These are phyloP conservation scores for Penicillium silybi DNA, from an alignment of 495 filamentous ascomycete species.

Conservation along the genomic window DNA sequence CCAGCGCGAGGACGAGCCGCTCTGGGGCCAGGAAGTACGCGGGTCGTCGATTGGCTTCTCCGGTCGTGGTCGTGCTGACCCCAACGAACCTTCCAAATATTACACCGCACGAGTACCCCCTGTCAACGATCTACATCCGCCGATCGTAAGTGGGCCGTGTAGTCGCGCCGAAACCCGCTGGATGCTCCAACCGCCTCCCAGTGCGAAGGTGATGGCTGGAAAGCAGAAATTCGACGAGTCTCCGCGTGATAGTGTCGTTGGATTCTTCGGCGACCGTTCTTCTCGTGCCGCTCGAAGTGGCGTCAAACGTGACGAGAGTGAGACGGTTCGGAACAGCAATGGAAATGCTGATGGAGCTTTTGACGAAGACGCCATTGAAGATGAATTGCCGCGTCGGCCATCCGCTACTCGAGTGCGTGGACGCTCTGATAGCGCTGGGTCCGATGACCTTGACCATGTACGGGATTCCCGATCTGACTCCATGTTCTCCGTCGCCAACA, in stretches of 20 bases:
- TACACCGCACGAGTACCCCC: slow-evolving; percentile 67
- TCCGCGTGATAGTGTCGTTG: slow-evolving; percentile 17
- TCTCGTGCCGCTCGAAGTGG: slow-evolving; percentile 8
- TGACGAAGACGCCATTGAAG: slow-evolving; percentile 7
- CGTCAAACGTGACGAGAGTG: slow-evolving; percentile 1
- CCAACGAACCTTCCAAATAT: slow-evolving; percentile 50
- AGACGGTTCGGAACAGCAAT: slow-evolving; percentile 3
- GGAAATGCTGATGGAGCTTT: slow-evolving; percentile 4
- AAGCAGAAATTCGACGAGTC: slow-evolving; percentile 54
- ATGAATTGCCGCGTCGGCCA: slow-evolving; percentile 18
- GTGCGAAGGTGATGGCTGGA: slow-evolving; percentile 81
- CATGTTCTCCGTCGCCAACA: slow-evolving; percentile 30
- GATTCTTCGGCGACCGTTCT: slow-evolving; percentile 7
- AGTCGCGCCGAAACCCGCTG: slow-evolving; percentile 68
- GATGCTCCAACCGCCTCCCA: slow-evolving; percentile 89
- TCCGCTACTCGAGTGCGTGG: slow-evolving; percentile 20
- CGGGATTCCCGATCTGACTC: slow-evolving; percentile 34
- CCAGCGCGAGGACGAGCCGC: slow-evolving; percentile 79
- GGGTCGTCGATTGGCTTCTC: slow-evolving; percentile 52
- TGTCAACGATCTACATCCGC: slow-evolving; percentile 82
- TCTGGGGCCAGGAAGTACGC: slow-evolving; percentile 61
- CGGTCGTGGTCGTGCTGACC: slow-evolving; percentile 42
- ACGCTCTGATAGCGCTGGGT: slow-evolving; percentile 14
- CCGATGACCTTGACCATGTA: slow-evolving; percentile 27
- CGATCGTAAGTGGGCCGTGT: slow-evolving; percentile 72